Conservation (phyloP, 768 basidiomycete species). For the Gelatoporia subvermispora region DNA sequence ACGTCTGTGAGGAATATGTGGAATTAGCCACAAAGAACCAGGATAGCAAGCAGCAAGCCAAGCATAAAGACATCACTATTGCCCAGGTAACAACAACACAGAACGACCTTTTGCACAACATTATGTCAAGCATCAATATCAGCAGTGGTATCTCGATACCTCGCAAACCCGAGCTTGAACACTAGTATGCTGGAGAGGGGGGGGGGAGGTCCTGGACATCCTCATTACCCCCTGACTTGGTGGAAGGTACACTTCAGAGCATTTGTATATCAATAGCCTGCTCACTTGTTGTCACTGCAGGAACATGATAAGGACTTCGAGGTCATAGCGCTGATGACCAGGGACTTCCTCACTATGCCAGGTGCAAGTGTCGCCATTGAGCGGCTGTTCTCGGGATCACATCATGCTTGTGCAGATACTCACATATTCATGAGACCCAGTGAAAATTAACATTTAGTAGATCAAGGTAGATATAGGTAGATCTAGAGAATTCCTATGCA, state of each 20-base stretch:
- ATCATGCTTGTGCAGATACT: constrained; percentile 3
- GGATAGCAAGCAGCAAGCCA: not conserved
- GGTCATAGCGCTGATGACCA: not conserved
- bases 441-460: not conserved
- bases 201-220: not conserved
- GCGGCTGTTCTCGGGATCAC: not conserved
- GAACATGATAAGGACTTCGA: not conserved
- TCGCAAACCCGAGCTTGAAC: not conserved
- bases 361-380: constrained; percentile 1
- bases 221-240: not conserved
- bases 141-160: not conserved
- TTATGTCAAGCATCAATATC: not conserved
- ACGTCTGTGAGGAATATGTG: constrained; percentile 7
- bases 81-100: not conserved
- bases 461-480: too few relatives aligned
- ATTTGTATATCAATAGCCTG: not conserved
- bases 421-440: not conserved
- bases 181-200: not conserved
- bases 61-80: not conserved
- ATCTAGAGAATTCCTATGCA: too few relatives aligned
- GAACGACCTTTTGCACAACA: not conserved
- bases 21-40: not conserved
- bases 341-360: constrained; percentile 4
- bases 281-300: constrained; percentile 2
- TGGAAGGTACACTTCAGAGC: not conserved